Evolutionary conservation across 495 filamentous ascomycete genomes (phyloP).

Genomic region (Talaromyces nanjingensis): DNA sequence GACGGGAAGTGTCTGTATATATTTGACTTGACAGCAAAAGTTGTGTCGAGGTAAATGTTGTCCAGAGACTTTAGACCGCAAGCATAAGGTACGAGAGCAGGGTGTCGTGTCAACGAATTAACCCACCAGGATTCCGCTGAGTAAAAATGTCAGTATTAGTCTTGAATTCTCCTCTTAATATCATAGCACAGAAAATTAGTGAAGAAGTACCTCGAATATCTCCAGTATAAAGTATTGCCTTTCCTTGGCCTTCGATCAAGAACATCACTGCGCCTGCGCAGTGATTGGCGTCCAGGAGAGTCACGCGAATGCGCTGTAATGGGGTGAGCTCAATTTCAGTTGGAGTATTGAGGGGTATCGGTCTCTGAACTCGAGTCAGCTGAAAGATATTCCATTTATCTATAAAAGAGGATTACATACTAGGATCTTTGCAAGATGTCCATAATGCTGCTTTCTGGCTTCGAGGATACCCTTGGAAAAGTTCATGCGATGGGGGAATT

Average conservation of each 20-base stretch:
- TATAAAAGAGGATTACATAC: slow-evolving; percentile 23
- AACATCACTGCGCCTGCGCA: slow-evolving; percentile 93
- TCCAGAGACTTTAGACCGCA: slow-evolving; percentile 59
- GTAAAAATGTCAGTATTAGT: neutral
- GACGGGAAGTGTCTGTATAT: slow-evolving; percentile 45
- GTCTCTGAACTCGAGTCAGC: slow-evolving; percentile 43
- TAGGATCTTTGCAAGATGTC: slow-evolving; percentile 64
- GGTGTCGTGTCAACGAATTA: slow-evolving; percentile 58
- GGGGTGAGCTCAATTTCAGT: slow-evolving; percentile 68
- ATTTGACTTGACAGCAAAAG: slow-evolving; percentile 50
- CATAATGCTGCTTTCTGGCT: slow-evolving; percentile 58
- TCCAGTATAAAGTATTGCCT: slow-evolving; percentile 84
- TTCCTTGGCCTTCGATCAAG: slow-evolving; percentile 70
- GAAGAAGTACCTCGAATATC: slow-evolving; percentile 65
- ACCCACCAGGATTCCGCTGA: slow-evolving; percentile 64
- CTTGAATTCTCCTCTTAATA: neutral
- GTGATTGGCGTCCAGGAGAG: slow-evolving; percentile 87
- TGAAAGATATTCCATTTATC: neutral
- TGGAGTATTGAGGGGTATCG: slow-evolving; percentile 79
- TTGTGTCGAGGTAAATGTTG: slow-evolving; percentile 83
- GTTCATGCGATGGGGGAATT: slow-evolving; percentile 71
- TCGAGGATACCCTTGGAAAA: slow-evolving; percentile 73
- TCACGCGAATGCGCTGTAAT: slow-evolving; percentile 62
- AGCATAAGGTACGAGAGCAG: slow-evolving; percentile 68
- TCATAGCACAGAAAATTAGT: neutral